A percentile compares a stretch with the other conserved stretches of the same genome.
Evolutionary conservation across 176 grass and related monocot genomes (phyloP).

Genomic region (Bolboschoenus planiculmis): DNA sequence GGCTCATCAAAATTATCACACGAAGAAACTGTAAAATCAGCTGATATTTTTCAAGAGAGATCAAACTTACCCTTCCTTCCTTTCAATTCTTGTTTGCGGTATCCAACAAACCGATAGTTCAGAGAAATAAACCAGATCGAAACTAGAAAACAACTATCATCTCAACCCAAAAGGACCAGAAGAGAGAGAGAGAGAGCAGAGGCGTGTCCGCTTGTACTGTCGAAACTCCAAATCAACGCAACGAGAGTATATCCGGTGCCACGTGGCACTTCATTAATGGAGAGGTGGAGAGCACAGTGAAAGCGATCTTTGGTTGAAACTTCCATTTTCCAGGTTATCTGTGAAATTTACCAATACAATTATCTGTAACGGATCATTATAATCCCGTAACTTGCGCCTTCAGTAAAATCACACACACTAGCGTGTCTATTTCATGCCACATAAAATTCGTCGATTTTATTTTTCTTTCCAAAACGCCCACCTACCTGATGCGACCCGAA

Average conservation of each 20-base stretch:
- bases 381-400: neutral
- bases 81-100: neutral
- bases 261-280: neutral
- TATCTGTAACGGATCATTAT: neutral
- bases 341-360: neutral
- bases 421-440: neutral
- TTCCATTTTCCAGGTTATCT: neutral
- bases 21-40: neutral
- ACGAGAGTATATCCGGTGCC: neutral
- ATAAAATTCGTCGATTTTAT: neutral
- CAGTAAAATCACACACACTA: neutral
- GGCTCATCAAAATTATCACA: neutral
- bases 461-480: neutral
- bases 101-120: neutral
- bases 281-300: neutral
- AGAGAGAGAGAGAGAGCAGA: neutral
- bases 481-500: neutral
- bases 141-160: neutral
- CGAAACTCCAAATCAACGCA: neutral
- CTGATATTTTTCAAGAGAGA: neutral
- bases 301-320: neutral
- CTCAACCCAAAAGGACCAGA: neutral
- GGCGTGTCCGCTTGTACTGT: neutral
- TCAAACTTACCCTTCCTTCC: neutral
- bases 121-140: neutral